phyloP scores from a whole-genome alignment of 2,329 filamentous ascomycete species.

The Verticillium dahliae region DNA sequence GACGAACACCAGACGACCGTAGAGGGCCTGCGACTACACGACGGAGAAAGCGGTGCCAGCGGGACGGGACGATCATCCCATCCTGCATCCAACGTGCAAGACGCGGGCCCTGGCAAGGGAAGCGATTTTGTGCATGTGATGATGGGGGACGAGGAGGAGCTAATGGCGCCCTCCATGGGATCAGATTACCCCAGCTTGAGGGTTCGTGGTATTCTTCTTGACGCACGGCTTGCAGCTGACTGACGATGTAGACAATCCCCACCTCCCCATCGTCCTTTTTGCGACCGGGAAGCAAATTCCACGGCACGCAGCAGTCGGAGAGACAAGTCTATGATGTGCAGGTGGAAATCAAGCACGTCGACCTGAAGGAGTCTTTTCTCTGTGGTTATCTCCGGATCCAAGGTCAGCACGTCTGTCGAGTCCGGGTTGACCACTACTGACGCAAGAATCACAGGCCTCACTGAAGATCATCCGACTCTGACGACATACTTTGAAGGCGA shows the following conservation, averaged over 20 bases:
- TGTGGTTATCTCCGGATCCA: constrained; percentile 95
- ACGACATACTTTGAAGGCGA: constrained; percentile 98
- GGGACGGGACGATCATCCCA: neutral
- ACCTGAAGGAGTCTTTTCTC: constrained; percentile 87
- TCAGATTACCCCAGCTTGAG: constrained; percentile 28
- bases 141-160: constrained; percentile 20
- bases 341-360: constrained; percentile 94
- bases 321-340: constrained; percentile 91
- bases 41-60: neutral
- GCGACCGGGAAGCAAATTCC: constrained; percentile 80
- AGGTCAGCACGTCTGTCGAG: constrained; percentile 46
- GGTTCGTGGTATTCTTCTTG: constrained; percentile 18
- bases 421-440: neutral
- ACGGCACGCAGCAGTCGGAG: constrained; percentile 88
- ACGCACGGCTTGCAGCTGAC: constrained; percentile 1
- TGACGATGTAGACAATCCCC: constrained; percentile 57
- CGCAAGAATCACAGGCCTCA: constrained; percentile 58
- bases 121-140: neutral
- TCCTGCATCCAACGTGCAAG: neutral
- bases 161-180: constrained; percentile 28
- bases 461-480: constrained; percentile 91
- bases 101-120: neutral
- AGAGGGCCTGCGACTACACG: neutral
- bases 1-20: constrained; percentile 10
- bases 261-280: constrained; percentile 81